Evolutionary conservation across 768 basidiomycete genomes (phyloP).

Genomic region (Rhizopogon vinicolor): DNA sequence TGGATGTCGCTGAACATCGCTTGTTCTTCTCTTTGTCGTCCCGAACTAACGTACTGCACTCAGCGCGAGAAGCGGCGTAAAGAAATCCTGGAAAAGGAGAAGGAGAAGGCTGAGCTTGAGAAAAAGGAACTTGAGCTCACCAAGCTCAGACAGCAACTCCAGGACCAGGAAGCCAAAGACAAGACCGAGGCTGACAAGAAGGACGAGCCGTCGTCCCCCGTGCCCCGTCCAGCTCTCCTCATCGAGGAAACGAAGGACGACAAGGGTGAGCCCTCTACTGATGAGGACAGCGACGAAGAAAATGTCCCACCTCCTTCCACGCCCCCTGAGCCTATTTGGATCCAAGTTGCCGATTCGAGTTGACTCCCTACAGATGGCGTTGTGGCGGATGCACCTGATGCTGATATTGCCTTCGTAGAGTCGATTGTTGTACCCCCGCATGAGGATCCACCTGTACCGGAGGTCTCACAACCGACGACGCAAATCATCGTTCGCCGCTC

Average conservation of each 20-base stretch:
- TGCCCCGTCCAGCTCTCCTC: neutral
- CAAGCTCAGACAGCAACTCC: slow-evolving; percentile 46
- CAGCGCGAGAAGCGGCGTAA: slow-evolving; percentile 43
- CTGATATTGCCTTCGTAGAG: slow-evolving; percentile 20
- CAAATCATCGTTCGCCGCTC: slow-evolving; percentile 18
- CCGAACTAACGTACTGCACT: slow-evolving; percentile 6
- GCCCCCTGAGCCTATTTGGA: slow-evolving; percentile 25
- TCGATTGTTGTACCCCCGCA: slow-evolving; percentile 11
- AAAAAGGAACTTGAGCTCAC: slow-evolving; percentile 59
- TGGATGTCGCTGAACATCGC: slow-evolving; percentile 14
- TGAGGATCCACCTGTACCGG: slow-evolving; percentile 18
- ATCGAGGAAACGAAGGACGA: slow-evolving; percentile 16
- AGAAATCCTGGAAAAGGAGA: slow-evolving; percentile 42
- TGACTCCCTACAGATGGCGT: slow-evolving; percentile 23
- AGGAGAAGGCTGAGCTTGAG: slow-evolving; percentile 58
- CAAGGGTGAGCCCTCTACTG: slow-evolving; percentile 28
- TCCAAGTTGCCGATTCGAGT: slow-evolving; percentile 22
- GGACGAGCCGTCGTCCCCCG: slow-evolving; percentile 24
- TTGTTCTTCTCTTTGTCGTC: slow-evolving; percentile 4
- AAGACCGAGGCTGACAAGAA: slow-evolving; percentile 41
- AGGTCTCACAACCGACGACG: slow-evolving; percentile 14
- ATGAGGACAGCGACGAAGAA: slow-evolving; percentile 40
- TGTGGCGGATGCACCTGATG: slow-evolving; percentile 12
- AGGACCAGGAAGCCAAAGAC: slow-evolving; percentile 49
- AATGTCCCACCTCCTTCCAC: slow-evolving; percentile 30